Base-by-base conservation (phyloP, 495 filamentous ascomycete genomes). In the Poronia punctata region DNA sequence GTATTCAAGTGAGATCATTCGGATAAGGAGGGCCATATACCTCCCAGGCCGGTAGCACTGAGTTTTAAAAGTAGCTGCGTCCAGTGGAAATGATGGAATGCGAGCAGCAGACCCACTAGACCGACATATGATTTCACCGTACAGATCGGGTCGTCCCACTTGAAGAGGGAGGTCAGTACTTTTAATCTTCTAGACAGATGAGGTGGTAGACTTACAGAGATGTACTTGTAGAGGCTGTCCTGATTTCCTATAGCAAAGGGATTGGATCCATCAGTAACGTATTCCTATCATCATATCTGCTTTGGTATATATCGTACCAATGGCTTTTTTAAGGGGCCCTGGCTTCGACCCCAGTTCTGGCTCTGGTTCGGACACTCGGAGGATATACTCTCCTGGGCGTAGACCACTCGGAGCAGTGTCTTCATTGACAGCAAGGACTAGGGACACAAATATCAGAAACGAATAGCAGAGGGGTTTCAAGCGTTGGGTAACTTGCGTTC, bases 101-200 rank as follows among this genome's bases (percentile, higher is more conserved):
- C 36, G 11, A 8, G 21, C 16, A 39, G 24, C 5, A 39, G 16
- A 3, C 9, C 26, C 9, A 39, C 11, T 4, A 39, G 10, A 3
- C 25, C 36, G 11, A 39, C 9, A 19, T 39, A 39, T 9, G 36
- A 39, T 12, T 4, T 12, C 6, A 39, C 4, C n/a, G 16, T 39
- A 6, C 36, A 27, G n/a, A 22, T 19, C 4, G 36, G 36, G 16
- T 39, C 36, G 10, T 39, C 36, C 36, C 36, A 39, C 36, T 39
- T 17, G 2, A 11, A n/a, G n/a, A 17, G 8, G 9, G 23, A 30
- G n/a, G 5, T 39, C 22, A 39, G 26, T 5, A 24, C 8, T 11
- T 17, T 0, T 16, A 8, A n/a, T 37, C 18, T 10, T 6, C n/a
- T 9, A 4, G 3, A 9, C 11, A 32, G 8, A 5, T 1, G 10